phyloP scores from a whole-genome alignment of 1,284 basidiomycete species.

The Wolfiporia cocos region DNA sequence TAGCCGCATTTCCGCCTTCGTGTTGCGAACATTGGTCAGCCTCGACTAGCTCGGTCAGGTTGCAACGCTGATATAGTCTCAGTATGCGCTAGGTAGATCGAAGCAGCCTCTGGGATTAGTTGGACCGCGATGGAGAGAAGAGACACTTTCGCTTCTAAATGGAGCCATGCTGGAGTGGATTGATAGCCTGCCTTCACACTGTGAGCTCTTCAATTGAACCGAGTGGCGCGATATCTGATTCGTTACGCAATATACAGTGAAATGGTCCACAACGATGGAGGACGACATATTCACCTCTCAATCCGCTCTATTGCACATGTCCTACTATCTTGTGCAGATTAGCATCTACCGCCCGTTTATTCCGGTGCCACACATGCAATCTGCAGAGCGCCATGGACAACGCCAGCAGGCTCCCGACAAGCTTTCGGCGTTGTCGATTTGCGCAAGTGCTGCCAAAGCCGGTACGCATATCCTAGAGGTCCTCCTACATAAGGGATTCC shows the following conservation, averaged over 20 bases:
- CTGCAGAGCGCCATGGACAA: slow-evolving; percentile 18
- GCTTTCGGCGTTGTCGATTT: slow-evolving; percentile 54
- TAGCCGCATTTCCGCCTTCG: slow-evolving; percentile 66
- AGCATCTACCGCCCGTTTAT: slow-evolving; percentile 77
- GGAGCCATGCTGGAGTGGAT: slow-evolving; percentile 69
- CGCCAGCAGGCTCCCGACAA: no score
- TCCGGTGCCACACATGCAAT: slow-evolving; percentile 22
- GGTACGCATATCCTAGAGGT: slow-evolving; percentile 56
- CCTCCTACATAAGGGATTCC: slow-evolving; percentile 36
- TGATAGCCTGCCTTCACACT: slow-evolving; percentile 60
- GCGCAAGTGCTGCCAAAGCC: slow-evolving; percentile 59
- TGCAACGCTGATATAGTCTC: not conserved
- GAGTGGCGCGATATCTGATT: no score
- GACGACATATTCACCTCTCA: slow-evolving; percentile 53
- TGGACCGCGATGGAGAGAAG: slow-evolving; percentile 48
- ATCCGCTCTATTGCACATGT: slow-evolving; percentile 60
- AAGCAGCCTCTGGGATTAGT: slow-evolving; percentile 44
- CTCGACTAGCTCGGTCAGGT: not conserved
- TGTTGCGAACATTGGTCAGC: slow-evolving; percentile 64
- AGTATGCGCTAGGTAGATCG: slow-evolving; percentile 73
- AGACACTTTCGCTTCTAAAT: slow-evolving; percentile 68
- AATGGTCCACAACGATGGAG: slow-evolving; percentile 59
- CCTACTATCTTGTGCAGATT: slow-evolving; percentile 69
- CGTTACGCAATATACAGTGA: no score
- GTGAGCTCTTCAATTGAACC: no score